Conservation (phyloP, 164 flowering plant species). For the Stephania yunnanensis region DNA sequence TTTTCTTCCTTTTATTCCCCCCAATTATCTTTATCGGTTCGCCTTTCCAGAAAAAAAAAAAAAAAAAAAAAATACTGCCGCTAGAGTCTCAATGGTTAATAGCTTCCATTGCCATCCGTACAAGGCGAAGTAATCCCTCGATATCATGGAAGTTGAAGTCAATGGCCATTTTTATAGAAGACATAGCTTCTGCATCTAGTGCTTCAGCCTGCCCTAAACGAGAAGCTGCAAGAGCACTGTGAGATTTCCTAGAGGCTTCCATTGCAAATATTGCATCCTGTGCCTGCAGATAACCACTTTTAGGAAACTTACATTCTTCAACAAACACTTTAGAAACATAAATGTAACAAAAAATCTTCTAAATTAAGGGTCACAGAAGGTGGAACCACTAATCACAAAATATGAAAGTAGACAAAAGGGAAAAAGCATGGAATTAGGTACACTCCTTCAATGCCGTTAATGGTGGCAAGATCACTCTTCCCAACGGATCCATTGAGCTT, state of each 20-base stretch:
- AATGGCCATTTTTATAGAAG: slow-evolving; percentile 50
- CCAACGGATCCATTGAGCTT: too few relatives aligned
- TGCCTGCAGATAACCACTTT: slow-evolving; percentile 41
- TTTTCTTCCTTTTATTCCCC: neutral
- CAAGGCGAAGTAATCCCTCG: slow-evolving; percentile 48
- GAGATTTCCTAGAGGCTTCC: slow-evolving; percentile 70
- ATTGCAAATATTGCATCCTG: slow-evolving; percentile 60
- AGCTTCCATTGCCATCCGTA: slow-evolving; percentile 58
- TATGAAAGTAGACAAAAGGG: too few relatives aligned
- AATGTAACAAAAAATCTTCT: neutral
- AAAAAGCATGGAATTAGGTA: too few relatives aligned
- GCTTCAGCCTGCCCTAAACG: slow-evolving; percentile 28
- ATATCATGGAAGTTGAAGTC: slow-evolving; percentile 82
- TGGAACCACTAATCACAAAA: too few relatives aligned
- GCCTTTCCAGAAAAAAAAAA: slow-evolving; percentile 15
- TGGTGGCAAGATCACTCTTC: too few relatives aligned
- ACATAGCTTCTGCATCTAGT: slow-evolving; percentile 32
- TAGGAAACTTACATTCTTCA: slow-evolving; percentile 1
- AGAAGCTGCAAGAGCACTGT: slow-evolving; percentile 52
- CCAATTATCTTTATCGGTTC: neutral
- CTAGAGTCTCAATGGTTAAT: slow-evolving; percentile 35
- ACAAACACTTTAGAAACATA: neutral
- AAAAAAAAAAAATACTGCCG: neutral
- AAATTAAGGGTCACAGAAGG: neutral
- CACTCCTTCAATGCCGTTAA: too few relatives aligned